Base-by-base conservation (phyloP, 192 early-diverging fungal species). In the Gigaspora rosea region DNA sequence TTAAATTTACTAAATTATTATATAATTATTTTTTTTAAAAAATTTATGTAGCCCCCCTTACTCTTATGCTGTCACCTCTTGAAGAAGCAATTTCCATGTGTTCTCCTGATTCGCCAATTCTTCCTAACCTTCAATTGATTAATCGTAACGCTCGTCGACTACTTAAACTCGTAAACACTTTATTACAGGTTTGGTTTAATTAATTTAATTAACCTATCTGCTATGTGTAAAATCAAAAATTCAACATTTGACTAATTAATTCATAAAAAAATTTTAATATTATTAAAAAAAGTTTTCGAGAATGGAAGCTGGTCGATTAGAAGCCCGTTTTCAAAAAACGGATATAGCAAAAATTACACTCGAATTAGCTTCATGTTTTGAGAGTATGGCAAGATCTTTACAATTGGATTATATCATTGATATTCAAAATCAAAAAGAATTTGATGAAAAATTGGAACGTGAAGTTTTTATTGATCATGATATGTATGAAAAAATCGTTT, bases 81-180 rank as follows among this genome's bases (percentile, higher is more conserved):
- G 87, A 89, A 3, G 88, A 89, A 52, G 78, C 73, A 15, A 64
- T 86, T 27, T 78, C 18, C 6, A 66, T 65, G 16, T 80, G 78
- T 63, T 56, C 81, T 6, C 64, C 76, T 35, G 54, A 75, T 27
- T 47, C 83, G 2, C 75, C 81, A 0, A 70, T 79, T 33, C 56
- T 74, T 7, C 18, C 46, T 7, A 74, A 68, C 27, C 64, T 88
- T 41, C 73, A 85, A 35, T 80, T 91, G 69, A 81, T 87, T 18
- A 80, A 82, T 9, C 77, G 86, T 46, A 91, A 91, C 47, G 81
- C 87, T 1, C 41, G 79, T 27, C 81, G 90, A 36, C 78, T 91
- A n/a, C 78, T 89, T 18, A 87, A 84, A 67, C 80, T 91, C 4
- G 86, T 91, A 27, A 91, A 89, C 71, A 82, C 78, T 0, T 71